A percentile compares a stretch with the other conserved stretches of the same genome.
These are phyloP conservation scores for Coemansia sp. DNA, from an alignment of 192 early-diverging fungal genomes.

Conservation along the genomic window DNA sequence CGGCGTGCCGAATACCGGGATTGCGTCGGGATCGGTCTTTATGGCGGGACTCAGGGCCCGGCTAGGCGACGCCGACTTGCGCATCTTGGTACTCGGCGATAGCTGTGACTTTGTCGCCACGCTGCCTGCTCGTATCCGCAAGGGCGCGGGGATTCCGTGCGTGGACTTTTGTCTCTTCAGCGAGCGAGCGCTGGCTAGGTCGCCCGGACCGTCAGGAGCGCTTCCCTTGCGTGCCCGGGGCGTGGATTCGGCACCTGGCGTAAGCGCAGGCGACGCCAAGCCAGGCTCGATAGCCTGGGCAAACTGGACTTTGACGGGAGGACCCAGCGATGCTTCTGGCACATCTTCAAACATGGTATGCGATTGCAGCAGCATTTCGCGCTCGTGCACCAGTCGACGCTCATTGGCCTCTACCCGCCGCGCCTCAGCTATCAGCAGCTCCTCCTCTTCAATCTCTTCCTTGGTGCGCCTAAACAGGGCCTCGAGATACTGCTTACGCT, in stretches of 20 bases:
- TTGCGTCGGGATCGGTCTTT: slow-evolving; percentile 22
- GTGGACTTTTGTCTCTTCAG: slow-evolving; percentile 44
- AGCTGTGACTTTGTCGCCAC: slow-evolving; percentile 17
- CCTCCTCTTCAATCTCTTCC: slow-evolving; percentile 86
- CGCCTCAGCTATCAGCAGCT: slow-evolving; percentile 73
- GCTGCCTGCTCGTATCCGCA: slow-evolving; percentile 15
- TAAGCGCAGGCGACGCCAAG: slow-evolving; percentile 3
- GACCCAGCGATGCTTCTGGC: slow-evolving; percentile 10
- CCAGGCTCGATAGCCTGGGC: slow-evolving; percentile 28
- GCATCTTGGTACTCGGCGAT: slow-evolving; percentile 10
- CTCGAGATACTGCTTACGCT: slow-evolving; percentile 78
- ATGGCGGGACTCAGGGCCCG: slow-evolving; percentile 6
- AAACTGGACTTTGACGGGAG: slow-evolving; percentile 50
- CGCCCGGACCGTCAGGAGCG: slow-evolving; percentile 19
- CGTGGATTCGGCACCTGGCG: slow-evolving; percentile 7
- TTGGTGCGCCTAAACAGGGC: slow-evolving; percentile 68
- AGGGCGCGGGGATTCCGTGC: slow-evolving; percentile 13
- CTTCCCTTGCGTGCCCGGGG: slow-evolving; percentile 42
- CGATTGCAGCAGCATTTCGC: slow-evolving; percentile 71
- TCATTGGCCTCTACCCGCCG: slow-evolving; percentile 81
- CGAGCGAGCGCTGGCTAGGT: slow-evolving; percentile 8
- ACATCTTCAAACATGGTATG: slow-evolving; percentile 49
- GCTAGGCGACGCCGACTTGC: slow-evolving; percentile 33
- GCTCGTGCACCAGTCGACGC: slow-evolving; percentile 69
- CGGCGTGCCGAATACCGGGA: slow-evolving; percentile 27